Percentiles rank a stretch among this genome's conserved stretches.
Evolutionary conservation across 2,329 filamentous ascomycete species (phyloP).

Genomic region (Nemania sp.): DNA sequence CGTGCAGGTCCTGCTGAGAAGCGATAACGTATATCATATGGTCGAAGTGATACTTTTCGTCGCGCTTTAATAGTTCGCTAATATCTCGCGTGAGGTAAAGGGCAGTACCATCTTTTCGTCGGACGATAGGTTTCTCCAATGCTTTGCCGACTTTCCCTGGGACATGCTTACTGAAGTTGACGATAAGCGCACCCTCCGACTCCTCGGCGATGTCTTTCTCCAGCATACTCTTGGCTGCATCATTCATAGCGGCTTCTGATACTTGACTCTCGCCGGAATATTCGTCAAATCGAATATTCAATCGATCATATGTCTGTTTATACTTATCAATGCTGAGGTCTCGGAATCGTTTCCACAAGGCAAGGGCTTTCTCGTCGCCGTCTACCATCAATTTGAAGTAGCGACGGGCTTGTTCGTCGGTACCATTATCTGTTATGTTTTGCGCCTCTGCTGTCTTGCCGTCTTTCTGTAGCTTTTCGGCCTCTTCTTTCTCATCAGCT

Average conservation of each 20-base stretch:
- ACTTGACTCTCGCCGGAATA: constrained; percentile 77
- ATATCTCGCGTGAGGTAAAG: constrained; percentile 80
- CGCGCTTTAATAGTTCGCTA: constrained; percentile 69
- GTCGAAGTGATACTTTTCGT: constrained; percentile 65
- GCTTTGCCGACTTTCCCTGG: constrained; percentile 68
- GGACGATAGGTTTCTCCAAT: constrained; percentile 70
- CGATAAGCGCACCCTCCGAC: constrained; percentile 71
- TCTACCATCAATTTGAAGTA: constrained; percentile 66
- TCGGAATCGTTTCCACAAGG: constrained; percentile 61
- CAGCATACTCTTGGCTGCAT: constrained; percentile 62
- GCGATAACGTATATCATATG: constrained; percentile 82
- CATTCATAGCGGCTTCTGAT: constrained; percentile 66
- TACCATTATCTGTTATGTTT: constrained; percentile 45
- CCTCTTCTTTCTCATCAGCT: constrained; percentile 62
- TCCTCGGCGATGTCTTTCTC: constrained; percentile 68
- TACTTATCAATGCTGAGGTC: constrained; percentile 63
- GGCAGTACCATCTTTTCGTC: constrained; percentile 74
- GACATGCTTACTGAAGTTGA: constrained; percentile 72
- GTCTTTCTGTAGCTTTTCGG: constrained; percentile 54
- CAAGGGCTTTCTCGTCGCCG: constrained; percentile 58
- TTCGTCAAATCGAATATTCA: constrained; percentile 65
- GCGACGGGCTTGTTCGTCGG: constrained; percentile 58
- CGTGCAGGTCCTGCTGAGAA: constrained; percentile 71
- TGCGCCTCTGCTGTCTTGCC: constrained; percentile 48
- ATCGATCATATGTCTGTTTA: constrained; percentile 58